Base-by-base conservation (phyloP, 1,139 yeast species). In the Nadsonia commutata region DNA sequence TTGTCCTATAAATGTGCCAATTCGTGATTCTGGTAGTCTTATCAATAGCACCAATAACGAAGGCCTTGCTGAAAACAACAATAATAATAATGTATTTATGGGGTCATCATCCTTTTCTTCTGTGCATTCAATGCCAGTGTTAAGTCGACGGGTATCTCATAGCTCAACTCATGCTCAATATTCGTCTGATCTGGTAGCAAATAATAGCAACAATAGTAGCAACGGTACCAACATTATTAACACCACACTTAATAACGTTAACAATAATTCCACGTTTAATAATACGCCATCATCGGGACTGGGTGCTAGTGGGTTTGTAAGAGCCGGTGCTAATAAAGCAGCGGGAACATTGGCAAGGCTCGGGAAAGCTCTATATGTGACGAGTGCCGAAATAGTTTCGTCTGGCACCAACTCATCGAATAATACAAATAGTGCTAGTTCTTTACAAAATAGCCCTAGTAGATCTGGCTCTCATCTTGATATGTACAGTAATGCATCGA, bases 291-390 rank as follows among this genome's bases (percentile, higher is more conserved):
- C 33, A 11, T 11, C 33, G 9, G 33, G 33, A 27, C 13, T 27
- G n/a, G 33, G 33, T 5, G 33, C 33, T 27, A 16, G 33, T 16
- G 33, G 33, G 5, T 27, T 11, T 16, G 33, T 27, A 11, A 13
- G 33, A 11, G 33, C 33, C 3, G n/a, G 33, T 27, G 56, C 57
- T 1, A 49, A 51, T 36, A 53, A 54, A 39, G 55, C 56, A 3
- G 48, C 56, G 1, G 55, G 55, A 2, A 54, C 60, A 1, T 46
- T 58, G 20, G 62, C 61, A 9, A 48, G 62, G 40, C 51, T 59
- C 18, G 62, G 62, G 18, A 57, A 58, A 40, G 61, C 59, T 22
- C 43, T 58, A 13, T 56, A 54, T 39, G 54, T 56, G 17, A 43
- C 51, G n/a, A 40, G 41, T 31, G 39, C 33, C 2, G 44, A 46